Percentiles rank a stretch among this genome's conserved stretches.
Evolutionary conservation across 352 stramenopile species (phyloP).

Genomic region (Globisporangium radiosum): DNA sequence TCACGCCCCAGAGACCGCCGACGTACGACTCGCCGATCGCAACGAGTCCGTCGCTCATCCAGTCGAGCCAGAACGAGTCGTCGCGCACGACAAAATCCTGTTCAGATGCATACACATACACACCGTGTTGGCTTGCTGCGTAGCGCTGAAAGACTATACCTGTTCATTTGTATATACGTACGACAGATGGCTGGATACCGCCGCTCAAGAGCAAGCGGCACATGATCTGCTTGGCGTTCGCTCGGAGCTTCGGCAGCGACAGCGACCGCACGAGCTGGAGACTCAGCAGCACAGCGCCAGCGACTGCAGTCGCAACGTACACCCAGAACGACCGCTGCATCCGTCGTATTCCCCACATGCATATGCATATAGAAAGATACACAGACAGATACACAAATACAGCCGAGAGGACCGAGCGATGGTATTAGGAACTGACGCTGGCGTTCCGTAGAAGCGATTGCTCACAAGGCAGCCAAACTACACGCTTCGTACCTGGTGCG

Average conservation of each 20-base stretch:
- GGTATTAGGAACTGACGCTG: too few species aligned
- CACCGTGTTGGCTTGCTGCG: not conserved
- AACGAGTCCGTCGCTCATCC: conserved; percentile 81
- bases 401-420: too few species aligned
- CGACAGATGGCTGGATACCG: conserved; percentile 47
- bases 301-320: conserved; percentile 58
- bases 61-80: conserved; percentile 81
- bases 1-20: conserved; percentile 60
- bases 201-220: conserved; percentile 52
- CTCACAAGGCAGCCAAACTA: not conserved
- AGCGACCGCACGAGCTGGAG: conserved; percentile 71
- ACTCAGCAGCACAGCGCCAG: conserved; percentile 44
- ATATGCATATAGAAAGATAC: not conserved
- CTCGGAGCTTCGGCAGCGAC: conserved; percentile 55
- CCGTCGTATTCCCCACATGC: not conserved
- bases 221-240: conserved; percentile 73
- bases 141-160: too few species aligned
- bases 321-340: conserved; percentile 72
- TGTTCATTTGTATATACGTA: conserved; percentile 13
- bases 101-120: not conserved
- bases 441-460: too few species aligned
- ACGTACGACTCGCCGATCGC: conserved; percentile 82
- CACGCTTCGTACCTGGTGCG: conserved; percentile 49
- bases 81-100: conserved; percentile 78
- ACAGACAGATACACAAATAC: not conserved